These are phyloP conservation scores for Leccinum longicurvipes DNA, from an alignment of 768 basidiomycete genomes.

Conservation along the genomic window DNA sequence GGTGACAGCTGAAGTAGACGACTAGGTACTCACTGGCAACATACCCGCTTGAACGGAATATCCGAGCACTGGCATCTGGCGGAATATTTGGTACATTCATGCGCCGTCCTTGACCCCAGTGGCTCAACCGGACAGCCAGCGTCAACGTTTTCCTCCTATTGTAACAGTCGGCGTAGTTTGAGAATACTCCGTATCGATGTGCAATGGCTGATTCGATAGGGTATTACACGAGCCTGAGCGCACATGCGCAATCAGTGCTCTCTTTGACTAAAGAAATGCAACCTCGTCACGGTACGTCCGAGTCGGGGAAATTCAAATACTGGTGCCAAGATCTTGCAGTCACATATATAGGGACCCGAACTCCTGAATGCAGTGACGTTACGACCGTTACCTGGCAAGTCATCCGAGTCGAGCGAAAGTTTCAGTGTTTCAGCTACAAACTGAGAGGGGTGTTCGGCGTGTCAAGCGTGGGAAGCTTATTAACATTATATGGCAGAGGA, in stretches of 20 bases:
- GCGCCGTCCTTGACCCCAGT: background rate
- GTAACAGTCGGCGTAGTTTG: background rate
- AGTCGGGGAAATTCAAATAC: background rate
- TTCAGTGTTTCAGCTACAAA: background rate
- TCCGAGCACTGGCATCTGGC: background rate
- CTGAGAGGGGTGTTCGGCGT: background rate
- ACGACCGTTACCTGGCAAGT: background rate
- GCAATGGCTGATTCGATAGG: too few relatives aligned
- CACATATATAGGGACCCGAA: too few relatives aligned
- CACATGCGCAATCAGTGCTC: too few relatives aligned
- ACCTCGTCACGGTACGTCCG: too few relatives aligned
- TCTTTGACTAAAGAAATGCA: too few relatives aligned
- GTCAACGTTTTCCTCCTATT: background rate
- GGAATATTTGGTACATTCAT: background rate
- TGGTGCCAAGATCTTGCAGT: too few relatives aligned
- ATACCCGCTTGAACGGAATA: constrained; percentile 5
- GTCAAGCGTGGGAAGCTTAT: background rate
- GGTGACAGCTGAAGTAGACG: background rate
- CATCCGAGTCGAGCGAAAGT: too few relatives aligned
- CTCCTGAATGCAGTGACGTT: background rate
- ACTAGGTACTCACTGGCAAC: constrained; percentile 5
- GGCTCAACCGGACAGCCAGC: background rate
- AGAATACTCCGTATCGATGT: background rate
- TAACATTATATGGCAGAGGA: too few relatives aligned
- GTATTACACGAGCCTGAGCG: too few relatives aligned